Percentiles rank a stretch among this genome's conserved stretches.
phyloP scores from a whole-genome alignment of 2,329 filamentous ascomycete genomes.

The Pseudophaeomoniella oleicola region DNA sequence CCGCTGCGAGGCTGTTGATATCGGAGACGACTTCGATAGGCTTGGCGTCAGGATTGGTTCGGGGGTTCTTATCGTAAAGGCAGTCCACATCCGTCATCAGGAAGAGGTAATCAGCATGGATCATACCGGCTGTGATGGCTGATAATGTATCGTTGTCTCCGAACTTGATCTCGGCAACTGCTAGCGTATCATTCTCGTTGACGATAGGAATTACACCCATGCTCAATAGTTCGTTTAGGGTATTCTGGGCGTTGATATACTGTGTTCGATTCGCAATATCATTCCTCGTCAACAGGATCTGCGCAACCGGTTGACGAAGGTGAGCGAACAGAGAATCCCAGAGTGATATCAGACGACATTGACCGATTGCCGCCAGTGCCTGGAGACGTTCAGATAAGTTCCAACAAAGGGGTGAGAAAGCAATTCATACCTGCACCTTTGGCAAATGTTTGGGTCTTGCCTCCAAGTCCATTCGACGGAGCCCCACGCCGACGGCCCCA shows the following conservation, averaged over 20 bases:
- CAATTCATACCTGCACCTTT: constrained; percentile 55
- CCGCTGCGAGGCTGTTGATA: constrained; percentile 66
- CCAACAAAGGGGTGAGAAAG: background rate
- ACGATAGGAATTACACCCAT: constrained; percentile 98
- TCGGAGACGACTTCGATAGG: constrained; percentile 89
- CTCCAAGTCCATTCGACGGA: constrained; percentile 77
- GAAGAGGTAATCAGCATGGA: constrained; percentile 91
- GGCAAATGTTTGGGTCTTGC: constrained; percentile 82
- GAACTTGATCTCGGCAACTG: constrained; percentile 97
- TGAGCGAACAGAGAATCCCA: constrained; percentile 91
- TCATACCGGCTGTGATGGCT: constrained; percentile 92
- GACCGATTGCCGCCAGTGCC: constrained; percentile 88
- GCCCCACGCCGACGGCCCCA: constrained; percentile 85
- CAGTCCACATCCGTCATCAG: constrained; percentile 99
- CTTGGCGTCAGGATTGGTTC: constrained; percentile 68
- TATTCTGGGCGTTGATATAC: constrained; percentile 95
- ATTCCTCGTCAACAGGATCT: constrained; percentile 85
- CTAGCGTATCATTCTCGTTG: constrained; percentile 95
- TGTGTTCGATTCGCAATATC: constrained; percentile 92
- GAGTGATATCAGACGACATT: constrained; percentile 85
- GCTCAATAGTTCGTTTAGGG: constrained; percentile 72
- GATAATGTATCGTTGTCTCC: constrained; percentile 97
- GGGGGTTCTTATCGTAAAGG: constrained; percentile 89
- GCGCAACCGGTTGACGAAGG: constrained; percentile 77
- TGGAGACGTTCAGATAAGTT: constrained; percentile 18